Base-by-base conservation (phyloP, 1,139 yeast species). In the Spathaspora sp. region DNA sequence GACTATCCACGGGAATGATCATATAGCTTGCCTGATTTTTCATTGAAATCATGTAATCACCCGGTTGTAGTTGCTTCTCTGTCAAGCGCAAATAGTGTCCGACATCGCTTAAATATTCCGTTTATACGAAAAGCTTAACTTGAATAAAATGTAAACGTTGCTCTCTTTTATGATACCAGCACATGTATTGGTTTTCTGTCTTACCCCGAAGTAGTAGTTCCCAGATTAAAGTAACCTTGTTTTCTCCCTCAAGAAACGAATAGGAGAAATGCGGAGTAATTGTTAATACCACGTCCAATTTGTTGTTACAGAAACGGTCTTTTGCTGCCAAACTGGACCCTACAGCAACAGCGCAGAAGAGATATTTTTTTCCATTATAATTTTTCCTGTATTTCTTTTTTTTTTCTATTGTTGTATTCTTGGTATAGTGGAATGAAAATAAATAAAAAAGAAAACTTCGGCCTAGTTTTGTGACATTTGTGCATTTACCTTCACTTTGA, bases 401-500 rank as follows among this genome's bases (percentile, higher is more conserved):
- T 15, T 31, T 31, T 31, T 31, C 36, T 9, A 13, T 26, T 26
- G 29, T 31, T 31, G 36, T 31, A 31, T 13, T 31, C 18, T 7
- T 29, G 8, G 23, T 20, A 20, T 20, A 20, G 18, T 4, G 18
- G 15, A 31, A 13, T 17, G 15, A 31, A 31, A 31, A 31, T 31
- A 31, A 31, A n/a, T n/a, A n/a, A n/a, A n/a, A n/a, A n/a, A n/a
- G n/a, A 31, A 13, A 31, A 8, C n/a, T 31, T 31, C 18, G 7
- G 36, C 18, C 36, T 13, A 31, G 36, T 13, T 31, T 31, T 31
- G 36, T 31, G 13, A 13, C 16, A 31, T 31, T 31, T 31, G 36
- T 31, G 36, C 36, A 13, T 31, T 31, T 31, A 31, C 36, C 36
- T 31, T 31, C 36, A 31, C 36, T 31, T 31, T 31, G 13, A 7